Conservation (phyloP, 2,329 filamentous ascomycete species). For the Huntiella savannae region DNA sequence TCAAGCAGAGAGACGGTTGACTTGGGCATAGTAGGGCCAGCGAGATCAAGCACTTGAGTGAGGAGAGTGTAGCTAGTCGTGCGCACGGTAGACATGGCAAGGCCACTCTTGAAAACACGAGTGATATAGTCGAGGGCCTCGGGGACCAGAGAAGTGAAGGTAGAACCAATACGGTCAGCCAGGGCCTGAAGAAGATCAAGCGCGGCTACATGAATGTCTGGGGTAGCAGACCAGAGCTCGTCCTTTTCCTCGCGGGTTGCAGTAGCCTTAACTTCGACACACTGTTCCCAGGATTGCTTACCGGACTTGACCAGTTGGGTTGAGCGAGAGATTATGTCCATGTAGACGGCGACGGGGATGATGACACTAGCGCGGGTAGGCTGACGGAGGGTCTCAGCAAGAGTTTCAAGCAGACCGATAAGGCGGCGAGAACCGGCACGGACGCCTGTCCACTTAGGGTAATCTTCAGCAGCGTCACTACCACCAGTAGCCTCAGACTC, state of each 20-base stretch:
- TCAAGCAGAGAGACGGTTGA: constrained; percentile 43
- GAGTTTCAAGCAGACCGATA: constrained; percentile 41
- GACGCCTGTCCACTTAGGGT: constrained; percentile 60
- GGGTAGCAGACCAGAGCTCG: constrained; percentile 53
- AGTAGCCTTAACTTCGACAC: constrained; percentile 48
- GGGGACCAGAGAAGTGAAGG: constrained; percentile 39
- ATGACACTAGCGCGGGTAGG: constrained; percentile 46
- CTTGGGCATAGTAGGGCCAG: constrained; percentile 49
- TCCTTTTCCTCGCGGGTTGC: constrained; percentile 68
- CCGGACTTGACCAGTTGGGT: constrained; percentile 42
- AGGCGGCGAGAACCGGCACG: constrained; percentile 53
- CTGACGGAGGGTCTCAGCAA: constrained; percentile 43
- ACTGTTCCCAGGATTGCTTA: constrained; percentile 27
- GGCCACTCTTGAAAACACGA: constrained; percentile 47
- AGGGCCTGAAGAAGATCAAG: constrained; percentile 42
- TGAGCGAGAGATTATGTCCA: constrained; percentile 52
- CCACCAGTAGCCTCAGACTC: constrained; percentile 30
- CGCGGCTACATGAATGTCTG: constrained; percentile 54
- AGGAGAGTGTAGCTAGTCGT: constrained; percentile 40
- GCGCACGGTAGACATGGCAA: constrained; percentile 35
- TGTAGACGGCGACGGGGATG: constrained; percentile 45
- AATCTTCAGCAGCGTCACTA: constrained; percentile 23
- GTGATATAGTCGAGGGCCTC: constrained; percentile 51
- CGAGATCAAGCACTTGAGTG: constrained; percentile 35
- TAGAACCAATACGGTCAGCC: constrained; percentile 35